These are phyloP conservation scores for Strombidium stylifer DNA, from an alignment of 73 alveolate species.

Conservation along the genomic window DNA sequence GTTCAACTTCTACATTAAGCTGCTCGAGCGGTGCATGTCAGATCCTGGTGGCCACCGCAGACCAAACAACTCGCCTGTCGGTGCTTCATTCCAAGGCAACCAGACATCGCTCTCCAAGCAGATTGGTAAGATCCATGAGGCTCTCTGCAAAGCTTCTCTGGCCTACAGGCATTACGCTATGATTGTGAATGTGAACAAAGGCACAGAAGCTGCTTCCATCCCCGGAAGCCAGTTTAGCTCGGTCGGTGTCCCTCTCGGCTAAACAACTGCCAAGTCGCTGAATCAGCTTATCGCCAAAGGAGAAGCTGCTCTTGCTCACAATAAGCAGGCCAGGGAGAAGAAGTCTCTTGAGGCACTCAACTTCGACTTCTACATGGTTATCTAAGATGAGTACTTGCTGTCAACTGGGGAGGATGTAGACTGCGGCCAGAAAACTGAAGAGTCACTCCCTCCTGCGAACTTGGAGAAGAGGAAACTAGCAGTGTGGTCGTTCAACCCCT, in stretches of 20 bases:
- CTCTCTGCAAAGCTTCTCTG: conserved; percentile 10
- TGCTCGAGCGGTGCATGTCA: conserved; percentile 16
- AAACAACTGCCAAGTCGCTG: too few relatives aligned
- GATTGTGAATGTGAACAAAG: not conserved
- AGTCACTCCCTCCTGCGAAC: too few relatives aligned
- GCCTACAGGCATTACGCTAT: conserved; percentile 1
- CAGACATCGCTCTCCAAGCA: too few relatives aligned
- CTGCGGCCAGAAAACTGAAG: too few relatives aligned
- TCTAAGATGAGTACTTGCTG: conserved; percentile 46
- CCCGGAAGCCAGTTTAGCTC: too few relatives aligned
- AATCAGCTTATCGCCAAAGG: too few relatives aligned
- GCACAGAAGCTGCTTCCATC: too few relatives aligned
- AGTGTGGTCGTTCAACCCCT: conserved; percentile 82
- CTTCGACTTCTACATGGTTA: conserved; percentile 48
- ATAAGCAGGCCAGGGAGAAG: not conserved
- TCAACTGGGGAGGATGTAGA: too few relatives aligned
- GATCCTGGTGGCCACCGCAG: conserved; percentile 38
- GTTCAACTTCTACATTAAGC: conserved; percentile 14
- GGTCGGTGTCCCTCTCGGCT: too few relatives aligned
- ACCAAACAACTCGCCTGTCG: too few relatives aligned
- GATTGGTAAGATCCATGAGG: conserved; percentile 38
- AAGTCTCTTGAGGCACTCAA: not conserved
- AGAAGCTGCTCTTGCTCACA: too few relatives aligned
- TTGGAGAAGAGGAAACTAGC: conserved; percentile 51
- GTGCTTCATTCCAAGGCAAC: too few relatives aligned